Base-by-base conservation (phyloP, 1,284 basidiomycete species). In the Chiua sp. region DNA sequence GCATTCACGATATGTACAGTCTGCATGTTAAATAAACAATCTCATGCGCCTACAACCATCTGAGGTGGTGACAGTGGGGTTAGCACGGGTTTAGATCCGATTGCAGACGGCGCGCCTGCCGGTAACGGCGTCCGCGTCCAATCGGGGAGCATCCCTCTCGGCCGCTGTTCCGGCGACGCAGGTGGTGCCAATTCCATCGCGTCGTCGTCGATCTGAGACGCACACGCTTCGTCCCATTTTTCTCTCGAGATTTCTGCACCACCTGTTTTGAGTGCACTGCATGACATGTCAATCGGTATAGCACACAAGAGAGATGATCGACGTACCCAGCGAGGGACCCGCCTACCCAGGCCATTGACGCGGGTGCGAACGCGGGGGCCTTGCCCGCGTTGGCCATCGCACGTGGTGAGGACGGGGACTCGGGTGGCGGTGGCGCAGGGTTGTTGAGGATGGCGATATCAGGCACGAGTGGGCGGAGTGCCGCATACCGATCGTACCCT, bases 281-380 rank as follows among this genome's bases (percentile, higher is more conserved):
- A 61, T 22, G n/a, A 53, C 20, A n/a, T 11, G 10, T 22, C 42
- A 22, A 10, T 44, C 42, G 8, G n/a, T n/a, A 20, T 10, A 10
- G 39, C 7, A 10, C 39, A n/a, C 20, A 30, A 6, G 11, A 26
- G 4, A 39, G 48, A n/a, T 32, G 22, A 22, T 8, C 28, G 51
- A 79, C 88, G 66, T 74, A 94, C 90, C 96, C 96, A 4, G 94
- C 93, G 18, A 98, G 75, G 39, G 93, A 95, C 0, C 93, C 96
- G 4, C 96, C 96, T n/a, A 98, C 87, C 95, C 96, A 98, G 0
- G 90, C 83, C 74, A 96, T 81, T 39, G 87, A 81, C 2, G 87
- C 86, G 3, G 94, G 90, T 8, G 88, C 79, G 76, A 95, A 97
- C 0, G 93, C 90, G 0, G 95, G 96, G 1, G 92, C 93, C 66